Conservation (phyloP, 2,329 filamentous ascomycete species). For the Colletotrichum somersetense region DNA sequence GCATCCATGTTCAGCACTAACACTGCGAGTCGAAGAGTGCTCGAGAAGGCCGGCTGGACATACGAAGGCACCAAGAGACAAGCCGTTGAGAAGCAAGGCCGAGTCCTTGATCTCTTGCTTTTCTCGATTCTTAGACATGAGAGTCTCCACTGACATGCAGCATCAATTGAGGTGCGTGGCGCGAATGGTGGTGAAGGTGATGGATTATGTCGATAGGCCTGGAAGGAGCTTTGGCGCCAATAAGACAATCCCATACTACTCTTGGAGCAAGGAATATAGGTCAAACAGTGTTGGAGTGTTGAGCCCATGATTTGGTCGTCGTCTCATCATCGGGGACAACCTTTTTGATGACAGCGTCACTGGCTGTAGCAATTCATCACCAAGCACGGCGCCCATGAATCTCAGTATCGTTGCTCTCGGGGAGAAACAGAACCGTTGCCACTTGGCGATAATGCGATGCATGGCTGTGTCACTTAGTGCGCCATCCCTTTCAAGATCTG, state of each 20-base stretch:
- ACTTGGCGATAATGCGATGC: neutral
- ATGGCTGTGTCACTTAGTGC: no score
- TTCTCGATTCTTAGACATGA: constrained; percentile 57
- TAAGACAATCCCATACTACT: neutral
- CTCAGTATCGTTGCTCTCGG: neutral
- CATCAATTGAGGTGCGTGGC: neutral
- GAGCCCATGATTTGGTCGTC: neutral
- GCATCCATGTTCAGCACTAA: constrained; percentile 55
- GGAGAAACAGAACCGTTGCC: no score
- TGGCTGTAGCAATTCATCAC: neutral
- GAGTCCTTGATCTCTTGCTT: constrained; percentile 52
- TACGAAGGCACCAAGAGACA: constrained; percentile 59
- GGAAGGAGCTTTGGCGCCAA: neutral
- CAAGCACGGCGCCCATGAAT: neutral
- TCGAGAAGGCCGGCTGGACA: constrained; percentile 58
- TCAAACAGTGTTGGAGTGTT: neutral
- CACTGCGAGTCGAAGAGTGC: constrained; percentile 56
- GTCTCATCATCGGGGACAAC: neutral
- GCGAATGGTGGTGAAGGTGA: neutral
- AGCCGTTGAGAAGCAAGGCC: constrained; percentile 57
- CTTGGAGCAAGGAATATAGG: neutral
- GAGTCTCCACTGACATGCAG: constrained; percentile 2
- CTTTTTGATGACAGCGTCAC: neutral
- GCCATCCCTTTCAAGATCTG: no score
- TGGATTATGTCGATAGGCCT: neutral